Conservation (phyloP, 176 grass and related monocot genomes). For the Oryza glumipatula region DNA sequence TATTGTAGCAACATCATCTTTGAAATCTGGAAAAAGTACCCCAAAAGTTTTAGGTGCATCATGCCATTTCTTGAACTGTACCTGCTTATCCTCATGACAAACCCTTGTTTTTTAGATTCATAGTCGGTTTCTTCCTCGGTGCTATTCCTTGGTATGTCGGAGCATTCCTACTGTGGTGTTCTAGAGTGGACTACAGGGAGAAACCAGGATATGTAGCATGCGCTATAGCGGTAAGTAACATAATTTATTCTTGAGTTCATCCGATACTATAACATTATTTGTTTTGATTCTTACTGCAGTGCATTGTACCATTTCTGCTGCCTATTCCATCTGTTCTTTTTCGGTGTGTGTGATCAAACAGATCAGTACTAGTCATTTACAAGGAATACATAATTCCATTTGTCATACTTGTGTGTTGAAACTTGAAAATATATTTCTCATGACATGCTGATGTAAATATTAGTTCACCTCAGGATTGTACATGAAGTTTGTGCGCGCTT, state of each 20-base stretch:
- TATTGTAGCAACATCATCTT: background rate
- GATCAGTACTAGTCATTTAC: background rate
- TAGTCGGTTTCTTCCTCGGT: conserved; percentile 84
- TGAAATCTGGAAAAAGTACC: background rate
- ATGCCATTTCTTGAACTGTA: conserved; percentile 28
- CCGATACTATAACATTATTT: background rate
- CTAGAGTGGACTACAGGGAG: conserved; percentile 74
- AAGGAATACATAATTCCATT: background rate
- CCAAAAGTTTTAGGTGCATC: background rate
- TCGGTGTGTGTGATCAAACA: background rate
- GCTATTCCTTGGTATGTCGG: conserved; percentile 92
- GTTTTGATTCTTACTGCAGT: conserved; percentile 7
- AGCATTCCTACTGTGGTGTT: conserved; percentile 71
- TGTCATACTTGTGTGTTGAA: background rate
- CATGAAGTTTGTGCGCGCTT: conserved; percentile 19
- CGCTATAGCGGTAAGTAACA: conserved; percentile 71
- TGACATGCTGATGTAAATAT: conserved; percentile 8
- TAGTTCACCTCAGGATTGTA: background rate
- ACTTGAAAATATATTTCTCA: background rate
- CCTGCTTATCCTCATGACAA: conserved; percentile 23
- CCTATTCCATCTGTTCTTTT: background rate
- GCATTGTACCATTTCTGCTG: background rate
- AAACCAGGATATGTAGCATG: conserved; percentile 86
- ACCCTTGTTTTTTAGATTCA: conserved; percentile 58
- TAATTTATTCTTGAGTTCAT: background rate